phyloP scores from a whole-genome alignment of 2,329 filamentous ascomycete species.

The Parastagonospora avenae region DNA sequence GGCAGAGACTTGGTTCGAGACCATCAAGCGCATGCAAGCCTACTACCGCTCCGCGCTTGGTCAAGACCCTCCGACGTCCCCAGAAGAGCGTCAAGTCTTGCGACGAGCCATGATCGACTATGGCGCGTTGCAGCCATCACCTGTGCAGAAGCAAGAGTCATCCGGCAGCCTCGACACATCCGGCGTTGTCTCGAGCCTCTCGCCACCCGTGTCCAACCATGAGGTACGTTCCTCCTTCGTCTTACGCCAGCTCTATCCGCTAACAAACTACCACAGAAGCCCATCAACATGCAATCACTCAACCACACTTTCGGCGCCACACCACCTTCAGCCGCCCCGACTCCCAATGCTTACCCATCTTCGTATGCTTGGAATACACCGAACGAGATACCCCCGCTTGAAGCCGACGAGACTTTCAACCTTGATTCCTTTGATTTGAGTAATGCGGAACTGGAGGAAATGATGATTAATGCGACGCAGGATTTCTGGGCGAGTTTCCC shows the following conservation, averaged over 20 bases:
- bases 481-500: conserved; percentile 49
- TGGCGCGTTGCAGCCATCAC: conserved; percentile 46
- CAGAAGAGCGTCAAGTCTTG: conserved; percentile 45
- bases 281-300: conserved; percentile 8
- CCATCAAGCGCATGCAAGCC: conserved; percentile 50
- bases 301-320: conserved; percentile 15
- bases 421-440: conserved; percentile 40
- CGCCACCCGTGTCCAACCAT: conserved; percentile 4
- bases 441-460: conserved; percentile 44
- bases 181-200: conserved; percentile 13
- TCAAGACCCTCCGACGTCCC: conserved; percentile 42
- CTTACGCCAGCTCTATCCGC: background rate
- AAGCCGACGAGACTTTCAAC: conserved; percentile 40
- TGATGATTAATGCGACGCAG: conserved; percentile 46
- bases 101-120: conserved; percentile 49
- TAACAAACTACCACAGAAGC: conserved; percentile 9
- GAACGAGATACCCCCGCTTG: conserved; percentile 30
- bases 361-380: conserved; percentile 28
- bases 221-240: background rate
- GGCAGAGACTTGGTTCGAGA: conserved; percentile 50
- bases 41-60: conserved; percentile 45
- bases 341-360: conserved; percentile 28
- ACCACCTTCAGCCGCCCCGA: conserved; percentile 28
- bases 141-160: conserved; percentile 43
- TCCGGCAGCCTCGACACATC: conserved; percentile 18